Evolutionary conservation across 352 stramenopile species (phyloP).

Genomic region (Sclerospora graminicola): DNA sequence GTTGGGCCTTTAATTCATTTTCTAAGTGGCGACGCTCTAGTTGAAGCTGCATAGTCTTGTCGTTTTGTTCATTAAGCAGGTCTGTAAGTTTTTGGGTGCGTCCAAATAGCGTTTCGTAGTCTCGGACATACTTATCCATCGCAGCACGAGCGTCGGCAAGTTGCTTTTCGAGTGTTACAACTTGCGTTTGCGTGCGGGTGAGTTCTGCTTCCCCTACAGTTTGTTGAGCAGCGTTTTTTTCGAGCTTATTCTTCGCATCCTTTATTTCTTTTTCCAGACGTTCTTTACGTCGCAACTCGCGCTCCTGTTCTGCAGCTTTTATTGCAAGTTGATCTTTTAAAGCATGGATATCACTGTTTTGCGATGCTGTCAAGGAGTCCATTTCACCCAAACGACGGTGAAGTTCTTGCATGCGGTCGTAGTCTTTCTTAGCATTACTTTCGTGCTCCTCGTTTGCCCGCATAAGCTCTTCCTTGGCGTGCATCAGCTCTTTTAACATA

Average conservation of each 20-base stretch:
- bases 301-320: conserved; percentile 80
- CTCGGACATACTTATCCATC: conserved; percentile 91
- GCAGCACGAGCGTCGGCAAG: conserved; percentile 53
- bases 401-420: conserved; percentile 71
- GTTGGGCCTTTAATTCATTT: conserved; percentile 76
- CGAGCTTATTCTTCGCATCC: conserved; percentile 82
- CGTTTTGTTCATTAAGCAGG: conserved; percentile 87
- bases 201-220: conserved; percentile 36
- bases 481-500: conserved; percentile 87
- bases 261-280: conserved; percentile 90
- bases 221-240: conserved; percentile 71
- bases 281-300: conserved; percentile 83
- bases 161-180: conserved; percentile 83
- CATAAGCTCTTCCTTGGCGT: conserved; percentile 83
- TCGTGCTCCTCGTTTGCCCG: conserved; percentile 82
- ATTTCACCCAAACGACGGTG: conserved; percentile 60
- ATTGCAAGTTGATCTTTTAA: conserved; percentile 82
- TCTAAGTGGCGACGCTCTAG: conserved; percentile 71
- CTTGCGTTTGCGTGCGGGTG: conserved; percentile 55
- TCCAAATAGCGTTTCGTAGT: conserved; percentile 88
- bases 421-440: conserved; percentile 67
- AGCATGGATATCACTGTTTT: conserved; percentile 72
- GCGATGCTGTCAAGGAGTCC: conserved; percentile 34
- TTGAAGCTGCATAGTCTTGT: conserved; percentile 79
- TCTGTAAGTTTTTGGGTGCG: conserved; percentile 89